A percentile compares a stretch with the other conserved stretches of the same genome.
Evolutionary conservation across 129 eudicot genomes (phyloP).

Genomic region (Kitagawia praeruptora): DNA sequence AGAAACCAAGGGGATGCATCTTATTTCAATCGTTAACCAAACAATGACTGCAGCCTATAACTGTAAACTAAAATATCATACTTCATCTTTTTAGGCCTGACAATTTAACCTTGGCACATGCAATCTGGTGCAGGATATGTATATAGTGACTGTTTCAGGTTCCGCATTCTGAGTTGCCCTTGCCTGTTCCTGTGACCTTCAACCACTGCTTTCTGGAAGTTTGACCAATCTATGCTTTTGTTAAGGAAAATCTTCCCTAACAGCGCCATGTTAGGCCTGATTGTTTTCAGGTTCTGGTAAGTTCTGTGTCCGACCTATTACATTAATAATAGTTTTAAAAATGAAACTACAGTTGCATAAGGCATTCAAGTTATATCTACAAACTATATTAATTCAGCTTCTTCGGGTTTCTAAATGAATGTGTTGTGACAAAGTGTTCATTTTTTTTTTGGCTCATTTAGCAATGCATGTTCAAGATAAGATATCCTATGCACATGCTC

Average conservation of each 20-base stretch:
- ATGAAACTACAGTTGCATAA: neutral
- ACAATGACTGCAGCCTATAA: constrained; percentile 8
- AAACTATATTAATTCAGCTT: neutral
- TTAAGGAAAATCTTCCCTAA: constrained; percentile 74
- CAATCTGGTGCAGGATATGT: constrained; percentile 98
- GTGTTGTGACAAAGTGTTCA: neutral
- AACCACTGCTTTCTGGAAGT: constrained; percentile 54
- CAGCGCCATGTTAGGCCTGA: constrained; percentile 84
- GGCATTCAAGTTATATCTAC: neutral
- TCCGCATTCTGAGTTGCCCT: constrained; percentile 64
- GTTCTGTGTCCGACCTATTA: constrained; percentile 87
- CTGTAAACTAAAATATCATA: neutral
- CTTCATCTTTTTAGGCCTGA: constrained; percentile 10
- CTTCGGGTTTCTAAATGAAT: neutral
- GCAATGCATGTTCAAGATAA: neutral
- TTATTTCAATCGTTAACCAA: constrained; percentile 21
- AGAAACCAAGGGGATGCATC: constrained; percentile 12
- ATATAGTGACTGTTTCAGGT: constrained; percentile 61
- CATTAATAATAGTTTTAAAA: neutral
- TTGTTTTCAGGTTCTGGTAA: constrained; percentile 60
- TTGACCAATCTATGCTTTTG: constrained; percentile 65
- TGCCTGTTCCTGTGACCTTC: constrained; percentile 76
- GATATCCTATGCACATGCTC: neutral
- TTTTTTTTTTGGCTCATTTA: neutral
- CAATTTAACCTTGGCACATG: constrained; percentile 58